phyloP scores from a whole-genome alignment of 1,284 basidiomycete genomes.

The Puccinia triticina region DNA sequence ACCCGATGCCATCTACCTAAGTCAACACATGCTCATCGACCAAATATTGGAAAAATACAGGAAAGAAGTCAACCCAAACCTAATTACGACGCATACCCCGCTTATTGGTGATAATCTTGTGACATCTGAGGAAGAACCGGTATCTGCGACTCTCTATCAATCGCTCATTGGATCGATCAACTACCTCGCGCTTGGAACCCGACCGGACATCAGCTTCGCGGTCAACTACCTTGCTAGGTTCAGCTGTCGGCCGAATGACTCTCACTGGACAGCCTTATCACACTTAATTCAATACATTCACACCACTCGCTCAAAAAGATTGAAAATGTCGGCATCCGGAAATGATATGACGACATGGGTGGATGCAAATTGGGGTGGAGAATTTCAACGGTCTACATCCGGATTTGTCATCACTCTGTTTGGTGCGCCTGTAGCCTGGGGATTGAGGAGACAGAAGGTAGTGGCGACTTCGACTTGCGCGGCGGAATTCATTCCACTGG shows the following conservation, averaged over 20 bases:
- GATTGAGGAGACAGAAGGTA: too few relatives aligned
- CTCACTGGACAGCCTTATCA: not conserved
- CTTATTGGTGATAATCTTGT: not conserved
- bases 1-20: not conserved
- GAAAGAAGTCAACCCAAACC: not conserved
- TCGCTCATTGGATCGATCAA: too few relatives aligned
- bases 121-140: not conserved
- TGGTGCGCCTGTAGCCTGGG: too few relatives aligned
- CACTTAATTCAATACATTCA: conserved; percentile 1
- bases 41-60: not conserved
- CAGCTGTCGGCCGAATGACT: not conserved
- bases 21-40: not conserved
- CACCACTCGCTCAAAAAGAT: too few relatives aligned
- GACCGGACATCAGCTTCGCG: too few relatives aligned
- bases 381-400: too few relatives aligned
- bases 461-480: too few relatives aligned
- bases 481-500: too few relatives aligned
- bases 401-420: too few relatives aligned
- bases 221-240: not conserved
- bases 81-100: too few relatives aligned
- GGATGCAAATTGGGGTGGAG: conserved; percentile 12
- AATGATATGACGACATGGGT: not conserved
- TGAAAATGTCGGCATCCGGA: too few relatives aligned
- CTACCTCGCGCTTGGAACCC: too few relatives aligned
- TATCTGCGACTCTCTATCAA: not conserved